These are phyloP conservation scores for Chytridium lagenaria DNA, from an alignment of 371 early-diverging fungal species.

Conservation along the genomic window DNA sequence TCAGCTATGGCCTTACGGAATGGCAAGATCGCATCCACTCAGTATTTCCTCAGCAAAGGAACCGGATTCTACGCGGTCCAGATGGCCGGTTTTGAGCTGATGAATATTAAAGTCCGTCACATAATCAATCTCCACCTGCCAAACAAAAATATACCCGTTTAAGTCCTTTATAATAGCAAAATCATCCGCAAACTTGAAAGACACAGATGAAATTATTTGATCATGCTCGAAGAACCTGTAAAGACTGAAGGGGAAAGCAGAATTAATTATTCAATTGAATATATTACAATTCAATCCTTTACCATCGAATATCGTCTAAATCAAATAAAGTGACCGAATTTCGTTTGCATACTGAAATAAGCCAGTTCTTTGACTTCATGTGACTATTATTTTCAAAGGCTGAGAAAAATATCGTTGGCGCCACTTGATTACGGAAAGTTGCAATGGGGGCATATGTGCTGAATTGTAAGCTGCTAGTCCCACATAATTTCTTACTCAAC, in stretches of 20 bases:
- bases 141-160: conserved; percentile 71
- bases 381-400: conserved; percentile 69
- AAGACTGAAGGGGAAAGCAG: conserved; percentile 22
- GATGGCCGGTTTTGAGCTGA: conserved; percentile 76
- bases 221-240: conserved; percentile 43
- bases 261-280: too few species aligned
- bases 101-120: background rate
- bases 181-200: conserved; percentile 75
- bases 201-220: conserved; percentile 61
- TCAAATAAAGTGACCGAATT: conserved; percentile 74
- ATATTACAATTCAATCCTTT: too few species aligned
- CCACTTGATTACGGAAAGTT: conserved; percentile 56
- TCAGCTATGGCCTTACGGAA: conserved; percentile 37
- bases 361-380: conserved; percentile 61
- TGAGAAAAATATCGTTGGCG: conserved; percentile 63
- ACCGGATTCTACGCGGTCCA: conserved; percentile 71
- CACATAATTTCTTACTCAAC: conserved; percentile 61
- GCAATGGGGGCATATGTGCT: conserved; percentile 70
- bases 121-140: conserved; percentile 67
- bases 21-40: conserved; percentile 55
- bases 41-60: conserved; percentile 63
- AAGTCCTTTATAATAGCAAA: conserved; percentile 61
- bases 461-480: background rate
- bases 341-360: conserved; percentile 73
- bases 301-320: conserved; percentile 78